Conservation (phyloP, 768 basidiomycete species). For the Calocybe indica region DNA sequence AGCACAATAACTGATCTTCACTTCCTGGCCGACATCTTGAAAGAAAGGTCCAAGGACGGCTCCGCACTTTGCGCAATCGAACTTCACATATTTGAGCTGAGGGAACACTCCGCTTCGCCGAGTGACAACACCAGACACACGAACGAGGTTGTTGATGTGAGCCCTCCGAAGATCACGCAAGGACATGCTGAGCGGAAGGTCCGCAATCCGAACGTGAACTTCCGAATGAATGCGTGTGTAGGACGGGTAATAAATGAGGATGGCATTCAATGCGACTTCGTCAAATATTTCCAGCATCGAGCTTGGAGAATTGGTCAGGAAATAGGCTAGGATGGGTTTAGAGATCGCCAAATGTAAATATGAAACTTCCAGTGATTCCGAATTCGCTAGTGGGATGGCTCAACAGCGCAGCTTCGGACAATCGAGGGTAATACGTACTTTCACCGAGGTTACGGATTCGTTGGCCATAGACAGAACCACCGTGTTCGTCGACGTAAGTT, state of each 20-base stretch:
- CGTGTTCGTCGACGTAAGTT: conserved; percentile 91
- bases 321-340: conserved; percentile 95
- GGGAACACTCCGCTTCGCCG: conserved; percentile 95
- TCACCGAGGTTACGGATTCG: conserved; percentile 92
- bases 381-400: conserved; percentile 59
- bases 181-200: conserved; percentile 85
- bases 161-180: conserved; percentile 90
- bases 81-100: conserved; percentile 99
- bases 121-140: conserved; percentile 94
- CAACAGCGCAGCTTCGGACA: conserved; percentile 5
- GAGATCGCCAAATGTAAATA: conserved; percentile 91
- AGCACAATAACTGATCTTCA: conserved; percentile 90
- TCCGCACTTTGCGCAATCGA: conserved; percentile 93
- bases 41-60: conserved; percentile 96
- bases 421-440: conserved; percentile 46
- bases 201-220: conserved; percentile 94
- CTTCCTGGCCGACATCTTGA: conserved; percentile 93
- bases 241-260: conserved; percentile 91
- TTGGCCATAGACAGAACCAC: conserved; percentile 90
- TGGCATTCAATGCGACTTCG: conserved; percentile 89
- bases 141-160: conserved; percentile 92
- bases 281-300: conserved; percentile 95
- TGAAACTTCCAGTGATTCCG: conserved; percentile 96
- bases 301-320: conserved; percentile 90
- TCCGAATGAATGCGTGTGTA: conserved; percentile 98